Conservation (phyloP, 1,284 basidiomycete species). For the Vanrija sp. region DNA sequence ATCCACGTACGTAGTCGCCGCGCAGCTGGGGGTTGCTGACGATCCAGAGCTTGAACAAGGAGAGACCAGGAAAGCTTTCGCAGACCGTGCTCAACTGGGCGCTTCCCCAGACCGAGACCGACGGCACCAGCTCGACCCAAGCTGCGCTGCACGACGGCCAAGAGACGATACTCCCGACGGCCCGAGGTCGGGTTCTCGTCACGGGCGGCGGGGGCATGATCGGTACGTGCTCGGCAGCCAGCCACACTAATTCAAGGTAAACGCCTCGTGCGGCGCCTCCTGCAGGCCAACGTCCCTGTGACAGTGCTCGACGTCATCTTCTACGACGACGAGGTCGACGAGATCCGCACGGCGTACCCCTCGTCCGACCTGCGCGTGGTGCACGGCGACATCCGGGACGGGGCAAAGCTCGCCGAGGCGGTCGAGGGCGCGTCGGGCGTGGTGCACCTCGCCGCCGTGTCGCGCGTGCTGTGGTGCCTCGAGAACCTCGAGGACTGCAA, state of each 20-base stretch:
- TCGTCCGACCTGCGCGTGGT: constrained; percentile 13
- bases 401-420: constrained; percentile 5
- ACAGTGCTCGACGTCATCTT: constrained; percentile 28
- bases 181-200: constrained; percentile 8
- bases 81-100: no score
- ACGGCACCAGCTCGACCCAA: no score
- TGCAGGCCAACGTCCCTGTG: constrained; percentile 13
- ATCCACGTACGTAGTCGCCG: no score
- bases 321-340: constrained; percentile 21
- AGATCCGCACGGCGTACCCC: constrained; percentile 16
- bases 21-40: no score
- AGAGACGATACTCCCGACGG: no score
- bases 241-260: no score
- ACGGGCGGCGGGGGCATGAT: constrained; percentile 15
- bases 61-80: no score
- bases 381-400: constrained; percentile 26
- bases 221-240: no score
- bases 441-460: constrained; percentile 38
- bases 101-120: no score
- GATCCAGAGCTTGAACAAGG: no score
- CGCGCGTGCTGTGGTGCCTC: constrained; percentile 31
- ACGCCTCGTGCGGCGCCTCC: constrained; percentile 18
- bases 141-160: no score
- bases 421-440: constrained; percentile 25
- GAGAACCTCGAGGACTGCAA: constrained; percentile 32